These are phyloP conservation scores for Coemansia erecta DNA, from an alignment of 192 early-diverging fungal genomes.

Conservation along the genomic window DNA sequence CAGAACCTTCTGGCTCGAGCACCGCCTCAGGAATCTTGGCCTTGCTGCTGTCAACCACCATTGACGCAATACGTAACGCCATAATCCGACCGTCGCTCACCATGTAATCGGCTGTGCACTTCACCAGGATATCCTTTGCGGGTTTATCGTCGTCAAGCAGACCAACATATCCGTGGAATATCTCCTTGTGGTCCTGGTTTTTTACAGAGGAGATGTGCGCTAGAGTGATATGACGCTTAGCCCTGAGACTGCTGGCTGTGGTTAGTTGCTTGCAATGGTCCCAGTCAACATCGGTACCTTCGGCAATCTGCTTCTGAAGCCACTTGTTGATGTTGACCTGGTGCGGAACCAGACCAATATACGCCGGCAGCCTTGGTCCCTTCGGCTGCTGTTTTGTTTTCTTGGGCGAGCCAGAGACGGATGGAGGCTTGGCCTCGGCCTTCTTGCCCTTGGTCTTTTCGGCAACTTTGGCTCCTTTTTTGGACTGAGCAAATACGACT, in stretches of 20 bases:
- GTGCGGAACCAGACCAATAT: conserved; percentile 27
- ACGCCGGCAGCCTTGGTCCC: conserved; percentile 11
- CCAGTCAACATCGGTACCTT: conserved; percentile 11
- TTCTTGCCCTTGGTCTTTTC: conserved; percentile 12
- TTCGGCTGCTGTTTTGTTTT: background rate
- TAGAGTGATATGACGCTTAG: conserved; percentile 56
- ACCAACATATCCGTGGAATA: conserved; percentile 32
- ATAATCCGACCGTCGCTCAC: conserved; percentile 52
- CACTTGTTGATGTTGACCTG: conserved; percentile 16
- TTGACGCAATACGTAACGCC: conserved; percentile 37
- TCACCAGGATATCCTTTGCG: conserved; percentile 2
- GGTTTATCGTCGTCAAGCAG: conserved; percentile 18
- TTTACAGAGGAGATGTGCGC: conserved; percentile 38
- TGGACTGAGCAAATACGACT: conserved; percentile 18
- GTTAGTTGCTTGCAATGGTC: conserved; percentile 21
- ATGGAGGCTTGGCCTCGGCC: background rate
- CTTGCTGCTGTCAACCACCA: conserved; percentile 8
- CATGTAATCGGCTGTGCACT: conserved; percentile 49
- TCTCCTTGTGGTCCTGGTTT: conserved; percentile 17
- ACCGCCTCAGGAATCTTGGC: conserved; percentile 11
- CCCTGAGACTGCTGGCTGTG: background rate
- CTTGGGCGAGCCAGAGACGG: too few species aligned
- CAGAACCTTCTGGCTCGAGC: background rate
- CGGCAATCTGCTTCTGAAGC: conserved; percentile 19
- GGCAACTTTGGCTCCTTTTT: background rate